These are phyloP conservation scores for Penicillium nucicola DNA, from an alignment of 495 filamentous ascomycete genomes.

Conservation along the genomic window DNA sequence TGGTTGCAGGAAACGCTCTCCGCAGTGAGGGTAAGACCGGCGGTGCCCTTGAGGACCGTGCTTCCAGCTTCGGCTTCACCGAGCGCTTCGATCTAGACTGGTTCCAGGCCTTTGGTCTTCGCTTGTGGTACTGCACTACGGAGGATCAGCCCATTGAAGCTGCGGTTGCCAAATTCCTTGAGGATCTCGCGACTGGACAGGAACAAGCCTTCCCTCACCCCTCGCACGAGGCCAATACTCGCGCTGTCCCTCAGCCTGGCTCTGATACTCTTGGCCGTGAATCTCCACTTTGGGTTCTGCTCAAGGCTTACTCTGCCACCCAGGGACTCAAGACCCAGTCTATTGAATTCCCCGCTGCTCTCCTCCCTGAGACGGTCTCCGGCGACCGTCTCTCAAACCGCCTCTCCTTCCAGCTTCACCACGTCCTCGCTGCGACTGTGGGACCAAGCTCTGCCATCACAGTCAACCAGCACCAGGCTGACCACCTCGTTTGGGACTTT, in stretches of 20 bases:
- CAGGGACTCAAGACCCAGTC: conserved; percentile 18
- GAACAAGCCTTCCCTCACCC: conserved; percentile 60
- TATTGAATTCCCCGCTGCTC: conserved; percentile 33
- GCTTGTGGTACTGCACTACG: conserved; percentile 78
- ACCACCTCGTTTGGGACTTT: conserved; percentile 66
- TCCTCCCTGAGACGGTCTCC: conserved; percentile 51
- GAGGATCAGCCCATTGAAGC: conserved; percentile 63
- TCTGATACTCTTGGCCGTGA: conserved; percentile 52
- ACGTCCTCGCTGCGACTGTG: conserved; percentile 51
- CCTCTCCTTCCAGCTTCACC: conserved; percentile 77
- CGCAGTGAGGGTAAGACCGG: conserved; percentile 66
- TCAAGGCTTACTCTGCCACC: conserved; percentile 71
- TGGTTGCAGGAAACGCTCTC: conserved; percentile 81
- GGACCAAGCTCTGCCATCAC: conserved; percentile 41
- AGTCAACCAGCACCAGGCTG: conserved; percentile 45
- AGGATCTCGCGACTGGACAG: conserved; percentile 62
- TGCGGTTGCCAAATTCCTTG: conserved; percentile 65
- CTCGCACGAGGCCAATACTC: conserved; percentile 55
- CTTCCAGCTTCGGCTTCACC: conserved; percentile 71
- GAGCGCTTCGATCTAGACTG: conserved; percentile 83
- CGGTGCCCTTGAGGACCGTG: conserved; percentile 69
- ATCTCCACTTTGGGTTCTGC: conserved; percentile 80
- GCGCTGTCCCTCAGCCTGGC: conserved; percentile 45
- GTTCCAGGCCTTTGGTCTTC: conserved; percentile 87
- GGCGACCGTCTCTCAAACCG: conserved; percentile 68